Evolutionary conservation across 306 rosid genomes (phyloP).

Genomic region (Lablab purpureus): DNA sequence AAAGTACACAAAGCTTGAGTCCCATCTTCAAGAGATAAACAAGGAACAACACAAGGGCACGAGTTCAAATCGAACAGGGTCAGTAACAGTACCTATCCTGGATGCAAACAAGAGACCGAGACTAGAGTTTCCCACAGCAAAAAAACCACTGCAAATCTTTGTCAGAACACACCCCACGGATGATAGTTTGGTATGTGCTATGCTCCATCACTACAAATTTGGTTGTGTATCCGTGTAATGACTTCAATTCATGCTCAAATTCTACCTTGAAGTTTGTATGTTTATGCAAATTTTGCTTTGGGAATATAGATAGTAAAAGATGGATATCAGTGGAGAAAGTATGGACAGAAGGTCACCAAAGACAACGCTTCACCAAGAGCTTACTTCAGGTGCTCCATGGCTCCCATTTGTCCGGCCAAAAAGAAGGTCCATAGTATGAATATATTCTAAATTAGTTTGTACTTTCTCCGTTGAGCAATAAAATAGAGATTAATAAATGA

Average conservation of each 20-base stretch:
- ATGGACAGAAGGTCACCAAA: slow-evolving; percentile 87
- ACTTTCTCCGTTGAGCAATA: neutral
- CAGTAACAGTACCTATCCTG: neutral
- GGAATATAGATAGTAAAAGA: slow-evolving; percentile 55
- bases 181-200: slow-evolving; percentile 55
- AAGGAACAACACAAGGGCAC: slow-evolving; percentile 11
- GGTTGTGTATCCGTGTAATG: neutral
- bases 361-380: slow-evolving; percentile 82
- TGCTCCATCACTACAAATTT: slow-evolving; percentile 9
- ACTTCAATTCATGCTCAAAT: neutral
- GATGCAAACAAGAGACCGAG: slow-evolving; percentile 58
- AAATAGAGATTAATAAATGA: neutral
- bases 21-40: slow-evolving; percentile 48
- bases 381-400: slow-evolving; percentile 76
- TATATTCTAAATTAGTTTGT: neutral
- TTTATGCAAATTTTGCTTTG: slow-evolving; percentile 13
- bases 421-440: slow-evolving; percentile 62
- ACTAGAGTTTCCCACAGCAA: slow-evolving; percentile 49
- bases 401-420: slow-evolving; percentile 76
- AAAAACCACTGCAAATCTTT: slow-evolving; percentile 52
- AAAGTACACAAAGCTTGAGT: slow-evolving; percentile 56
- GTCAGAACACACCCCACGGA: slow-evolving; percentile 64
- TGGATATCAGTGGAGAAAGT: slow-evolving; percentile 84
- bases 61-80: slow-evolving; percentile 33
- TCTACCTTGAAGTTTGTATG: neutral